Evolutionary conservation across 2,329 filamentous ascomycete species (phyloP), one percentile per base, ranked within the genome.

Genomic region (Fusarium devonianum): DNA sequence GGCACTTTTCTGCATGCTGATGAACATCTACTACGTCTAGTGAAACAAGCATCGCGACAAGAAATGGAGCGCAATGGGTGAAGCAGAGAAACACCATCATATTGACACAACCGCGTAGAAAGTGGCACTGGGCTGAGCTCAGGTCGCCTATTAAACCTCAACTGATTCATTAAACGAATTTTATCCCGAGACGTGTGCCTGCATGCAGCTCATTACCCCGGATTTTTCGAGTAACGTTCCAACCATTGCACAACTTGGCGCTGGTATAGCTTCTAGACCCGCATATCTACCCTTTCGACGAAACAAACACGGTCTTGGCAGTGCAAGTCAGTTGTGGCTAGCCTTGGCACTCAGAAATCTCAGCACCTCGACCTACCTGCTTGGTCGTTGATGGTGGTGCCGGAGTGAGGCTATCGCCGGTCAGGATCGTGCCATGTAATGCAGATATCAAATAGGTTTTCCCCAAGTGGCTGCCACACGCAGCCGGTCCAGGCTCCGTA

Each of bases 1-100:
- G 34, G 41, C 62, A 7, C 46, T 53, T 5, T 37, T 80, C 3
- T 81, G 81, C 50, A 48, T 68, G 11, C 49, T 69, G 2, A 64
- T 70, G 16, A 77, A 77, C 55, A 53, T 64, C 0, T 75, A 69
- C 40, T 75, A 78, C 39, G 63, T 73, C 10, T 70, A 66, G 69
- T 66, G 70, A 3, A 78, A 77, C 39, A 30, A 29, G n/a, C 22
- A 10, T 7, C 28, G 38, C 16, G 49, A 53, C 21, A 29, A 17
- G 28, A 56, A 21, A 55, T 52, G 47, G 53, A 35, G 29, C 16
- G 39, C 36, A 28, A 55, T 52, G 50, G 41, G 50, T 7, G 43
- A 42, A 10, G 49, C 51, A 29, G 13, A 44, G 0, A 56, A 9
- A 9, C 37, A 37, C 43, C 32, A 42, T 3, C 36, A 59, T 29